Evolutionary conservation across 2,329 filamentous ascomycete genomes (phyloP).

Genomic region (Monilinia aucupariae): DNA sequence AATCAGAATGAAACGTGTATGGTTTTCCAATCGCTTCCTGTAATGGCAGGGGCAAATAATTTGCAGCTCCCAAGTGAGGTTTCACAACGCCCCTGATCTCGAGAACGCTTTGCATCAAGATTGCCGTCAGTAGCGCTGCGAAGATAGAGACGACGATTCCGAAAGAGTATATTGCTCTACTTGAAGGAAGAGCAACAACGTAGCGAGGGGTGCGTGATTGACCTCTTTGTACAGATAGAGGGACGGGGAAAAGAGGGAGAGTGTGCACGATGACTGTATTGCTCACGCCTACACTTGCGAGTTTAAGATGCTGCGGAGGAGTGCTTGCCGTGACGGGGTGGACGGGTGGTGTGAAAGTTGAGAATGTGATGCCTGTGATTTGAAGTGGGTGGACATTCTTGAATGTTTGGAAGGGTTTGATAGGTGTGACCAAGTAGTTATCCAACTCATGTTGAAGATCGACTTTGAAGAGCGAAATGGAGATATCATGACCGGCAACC

Average conservation of each 20-base stretch:
- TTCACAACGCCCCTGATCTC: conserved; percentile 31
- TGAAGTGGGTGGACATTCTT: conserved; percentile 50
- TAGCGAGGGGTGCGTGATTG: conserved; percentile 33
- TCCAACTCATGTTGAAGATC: conserved; percentile 53
- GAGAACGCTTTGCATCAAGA: conserved; percentile 32
- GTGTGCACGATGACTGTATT: conserved; percentile 37
- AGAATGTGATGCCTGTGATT: conserved; percentile 56
- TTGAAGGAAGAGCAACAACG: conserved; percentile 32
- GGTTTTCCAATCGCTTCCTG: conserved; percentile 31
- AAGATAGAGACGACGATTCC: conserved; percentile 26
- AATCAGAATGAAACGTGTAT: conserved; percentile 21
- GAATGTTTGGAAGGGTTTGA: conserved; percentile 49
- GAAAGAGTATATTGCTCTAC: conserved; percentile 25
- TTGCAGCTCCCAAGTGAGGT: conserved; percentile 25
- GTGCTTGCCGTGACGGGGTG: conserved; percentile 30
- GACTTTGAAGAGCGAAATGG: conserved; percentile 71
- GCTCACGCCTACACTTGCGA: conserved; percentile 34
- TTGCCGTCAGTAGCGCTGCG: conserved; percentile 24
- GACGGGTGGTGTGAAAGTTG: conserved; percentile 36
- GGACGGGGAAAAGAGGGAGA: conserved; percentile 34
- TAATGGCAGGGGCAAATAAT: conserved; percentile 25
- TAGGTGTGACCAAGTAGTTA: conserved; percentile 47
- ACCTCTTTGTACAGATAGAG: conserved; percentile 29
- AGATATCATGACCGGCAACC: conserved; percentile 72
- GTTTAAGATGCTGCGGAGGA: conserved; percentile 31